Base-by-base conservation (phyloP, 2,329 filamentous ascomycete species). In the Fonsecaea pedrosoi region DNA sequence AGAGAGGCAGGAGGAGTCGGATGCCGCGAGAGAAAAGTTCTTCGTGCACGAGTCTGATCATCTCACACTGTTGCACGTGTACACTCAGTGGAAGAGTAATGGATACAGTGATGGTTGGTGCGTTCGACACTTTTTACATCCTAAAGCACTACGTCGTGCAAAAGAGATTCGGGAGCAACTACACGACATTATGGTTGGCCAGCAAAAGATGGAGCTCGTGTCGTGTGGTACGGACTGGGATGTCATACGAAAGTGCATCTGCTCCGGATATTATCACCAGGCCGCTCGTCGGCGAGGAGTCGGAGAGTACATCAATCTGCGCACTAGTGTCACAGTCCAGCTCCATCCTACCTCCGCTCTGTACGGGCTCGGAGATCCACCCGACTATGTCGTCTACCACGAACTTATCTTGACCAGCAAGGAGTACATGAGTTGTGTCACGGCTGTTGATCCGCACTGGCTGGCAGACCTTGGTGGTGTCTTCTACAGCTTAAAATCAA, bases 11-110 rank as follows among this genome's bases (percentile, higher is more conserved):
- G 95, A 99, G 76, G 95, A 99, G 81, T 95, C 94, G 5, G 95
- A 99, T 75, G 89, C 94, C 0, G 94, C 95, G 38, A 89, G 94
- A 34, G 95, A 99, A 77, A 98, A 98, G 78, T 99, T 99, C 79
- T 98, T 97, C 81, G 95, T 99, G 7, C 93, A 95, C 34, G 95
- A 99, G 79, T 97, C 93, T 1, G 95, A 99, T 77, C 95, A 99
- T 77, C 83, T 99, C 48, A 99, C 95, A 0, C 91, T 97, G 53
- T 87, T 99, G 2, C 94, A 98, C 75, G 95, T 99, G 0, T 99
- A 96, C 80, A 90, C 90, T 7, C 94, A 97, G 76, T 99, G 95
- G 95, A 92, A 91, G 78, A 85, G 90, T 58, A 97, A 99, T 76
- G 92, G 92, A 1, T 90, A 89, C 78, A 93, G 90, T 1, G 95